Conservation (phyloP, 331 rosid species). For the Saraca asoca region DNA sequence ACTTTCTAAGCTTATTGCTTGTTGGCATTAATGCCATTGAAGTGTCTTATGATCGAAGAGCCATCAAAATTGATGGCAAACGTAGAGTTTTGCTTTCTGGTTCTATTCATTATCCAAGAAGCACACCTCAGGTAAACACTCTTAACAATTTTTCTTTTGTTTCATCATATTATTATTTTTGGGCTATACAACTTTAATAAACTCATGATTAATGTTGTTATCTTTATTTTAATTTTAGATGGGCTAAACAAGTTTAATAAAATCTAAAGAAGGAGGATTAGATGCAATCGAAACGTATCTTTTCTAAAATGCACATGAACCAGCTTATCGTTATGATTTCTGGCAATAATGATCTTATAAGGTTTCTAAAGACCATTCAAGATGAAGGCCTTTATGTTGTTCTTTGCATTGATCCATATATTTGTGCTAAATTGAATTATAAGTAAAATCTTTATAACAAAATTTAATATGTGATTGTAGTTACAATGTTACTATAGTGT, state of each 20-base stretch:
- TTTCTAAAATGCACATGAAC: constrained; percentile 60
- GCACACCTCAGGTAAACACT: constrained; percentile 44
- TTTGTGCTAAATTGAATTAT: constrained; percentile 63
- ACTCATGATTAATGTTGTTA: background rate
- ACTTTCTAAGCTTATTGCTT: background rate
- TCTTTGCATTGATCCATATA: constrained; percentile 68
- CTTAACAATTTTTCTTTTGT: background rate
- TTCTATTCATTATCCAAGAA: constrained; percentile 57
- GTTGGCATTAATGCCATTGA: background rate
- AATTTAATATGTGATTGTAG: no score
- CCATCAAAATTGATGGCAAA: constrained; percentile 50
- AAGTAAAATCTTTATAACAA: no score
- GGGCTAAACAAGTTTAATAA: constrained; percentile 65
- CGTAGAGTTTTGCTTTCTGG: constrained; percentile 45
- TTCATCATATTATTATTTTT: background rate
- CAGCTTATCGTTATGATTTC: constrained; percentile 54
- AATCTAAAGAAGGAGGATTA: constrained; percentile 62
- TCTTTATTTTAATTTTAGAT: constrained; percentile 49
- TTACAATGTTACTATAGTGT: no score
- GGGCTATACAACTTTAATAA: no score
- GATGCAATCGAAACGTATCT: constrained; percentile 61
- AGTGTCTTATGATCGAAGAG: constrained; percentile 49
- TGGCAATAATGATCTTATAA: constrained; percentile 43
- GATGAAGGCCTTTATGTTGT: constrained; percentile 51
- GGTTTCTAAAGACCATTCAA: constrained; percentile 52